phyloP scores from a whole-genome alignment of 805 yeast genomes.

The Starmerella powellii region DNA sequence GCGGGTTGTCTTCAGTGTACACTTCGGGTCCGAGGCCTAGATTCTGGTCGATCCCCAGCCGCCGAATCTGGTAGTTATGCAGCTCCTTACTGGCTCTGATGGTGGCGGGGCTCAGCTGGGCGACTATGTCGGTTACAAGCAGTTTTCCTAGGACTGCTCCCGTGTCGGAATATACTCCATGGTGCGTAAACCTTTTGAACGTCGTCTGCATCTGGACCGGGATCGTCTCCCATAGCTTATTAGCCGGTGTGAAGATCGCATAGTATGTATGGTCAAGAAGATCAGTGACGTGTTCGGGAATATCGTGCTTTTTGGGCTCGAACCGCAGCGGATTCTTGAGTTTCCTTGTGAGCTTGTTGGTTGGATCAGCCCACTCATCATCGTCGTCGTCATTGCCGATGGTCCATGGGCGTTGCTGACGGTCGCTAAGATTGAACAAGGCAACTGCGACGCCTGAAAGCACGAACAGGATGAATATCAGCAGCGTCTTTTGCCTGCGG shows the following conservation, averaged over 20 bases:
- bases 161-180: conserved; percentile 29
- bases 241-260: conserved; percentile 3
- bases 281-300: neutral
- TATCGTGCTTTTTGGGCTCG: neutral
- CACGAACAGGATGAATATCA: too few species aligned
- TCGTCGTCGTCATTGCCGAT: conserved; percentile 2
- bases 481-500: too few species aligned
- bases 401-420: neutral
- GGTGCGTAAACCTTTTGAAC: conserved; percentile 26
- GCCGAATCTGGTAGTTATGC: conserved; percentile 24
- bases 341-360: neutral
- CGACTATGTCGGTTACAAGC: conserved; percentile 28
- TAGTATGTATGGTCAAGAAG: neutral
- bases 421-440: neutral
- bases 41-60: conserved; percentile 21
- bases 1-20: conserved; percentile 4
- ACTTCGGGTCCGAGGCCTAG: conserved; percentile 17
- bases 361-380: neutral
- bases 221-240: conserved; percentile 14
- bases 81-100: conserved; percentile 14
- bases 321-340: conserved; percentile 4
- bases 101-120: conserved; percentile 19
- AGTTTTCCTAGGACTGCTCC: conserved; percentile 27
- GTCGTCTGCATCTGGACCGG: conserved; percentile 31
- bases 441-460: too few species aligned